Evolutionary conservation across 1,139 yeast genomes (phyloP), one percentile per base, ranked within the genome.

Genomic region (Arxiozyma slooffiae): DNA sequence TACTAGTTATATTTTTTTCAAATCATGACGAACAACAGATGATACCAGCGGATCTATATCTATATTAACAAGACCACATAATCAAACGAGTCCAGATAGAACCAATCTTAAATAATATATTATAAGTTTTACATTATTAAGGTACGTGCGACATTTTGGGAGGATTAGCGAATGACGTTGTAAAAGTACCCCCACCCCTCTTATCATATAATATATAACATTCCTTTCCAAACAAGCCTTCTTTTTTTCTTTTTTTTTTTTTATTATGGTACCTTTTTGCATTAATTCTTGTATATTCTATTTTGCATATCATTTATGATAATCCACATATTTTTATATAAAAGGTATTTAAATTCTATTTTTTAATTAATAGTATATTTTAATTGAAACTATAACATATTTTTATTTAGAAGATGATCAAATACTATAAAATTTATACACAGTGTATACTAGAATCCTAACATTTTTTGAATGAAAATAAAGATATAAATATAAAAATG

Each of bases 361-460:
- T 40, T 21, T 8, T 20, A 40, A 21, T 16, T 2, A 40, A 40
- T 40, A 40, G 16, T 22, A 22, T 20, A 30, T n/a, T n/a, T n/a
- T n/a, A n/a, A n/a, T n/a, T n/a, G n/a, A n/a, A n/a, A n/a, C n/a
- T n/a, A n/a, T n/a, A n/a, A n/a, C n/a, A n/a, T n/a, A n/a, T n/a
- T 17, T 26, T 37, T 43, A 41, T 22, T 17, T 24, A 30, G 21
- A n/a, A n/a, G 16, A 42, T 30, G 39, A 42, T 42, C 36, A 26
- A 34, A n/a, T 42, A 24, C n/a, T 48, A 48, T 30, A 48, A 17
- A 30, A 21, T 22, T 23, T 43, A 24, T 43, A 26, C 43, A 43
- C 41, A 46, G 41, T 40, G 21, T 21, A 36, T 30, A 40, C 44
- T 39, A 30, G 30, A 21, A n/a, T 30, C 38, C 38, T 22, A 26